These are phyloP conservation scores for Phytophthora fragariae DNA, from an alignment of 352 stramenopile species.

Conservation along the genomic window DNA sequence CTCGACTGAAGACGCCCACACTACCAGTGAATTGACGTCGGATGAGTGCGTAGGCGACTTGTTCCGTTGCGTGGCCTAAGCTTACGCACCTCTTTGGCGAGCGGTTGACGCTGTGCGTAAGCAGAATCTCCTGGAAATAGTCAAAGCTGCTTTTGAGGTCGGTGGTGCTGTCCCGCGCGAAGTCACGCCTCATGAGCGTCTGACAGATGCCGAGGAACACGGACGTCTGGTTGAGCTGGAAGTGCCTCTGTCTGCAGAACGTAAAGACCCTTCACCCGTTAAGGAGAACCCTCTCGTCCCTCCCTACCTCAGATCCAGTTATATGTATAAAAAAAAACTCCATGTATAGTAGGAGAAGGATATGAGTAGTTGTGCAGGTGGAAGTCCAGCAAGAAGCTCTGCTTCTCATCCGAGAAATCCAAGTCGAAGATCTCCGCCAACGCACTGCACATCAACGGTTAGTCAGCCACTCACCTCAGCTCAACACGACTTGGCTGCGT, in stretches of 20 bases:
- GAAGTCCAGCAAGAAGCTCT: constrained; percentile 60
- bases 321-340: background rate
- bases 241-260: constrained; percentile 74
- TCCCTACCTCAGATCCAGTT: background rate
- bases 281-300: constrained; percentile 18
- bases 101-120: constrained; percentile 74
- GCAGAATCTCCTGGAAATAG: constrained; percentile 66
- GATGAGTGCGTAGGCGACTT: background rate
- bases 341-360: constrained; percentile 32
- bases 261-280: constrained; percentile 36
- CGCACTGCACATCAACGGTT: constrained; percentile 34
- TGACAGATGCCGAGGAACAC: constrained; percentile 76
- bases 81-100: constrained; percentile 65
- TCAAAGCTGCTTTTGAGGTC: constrained; percentile 62
- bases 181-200: constrained; percentile 69
- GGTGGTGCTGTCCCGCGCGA: constrained; percentile 51
- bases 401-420: constrained; percentile 43
- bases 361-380: constrained; percentile 80
- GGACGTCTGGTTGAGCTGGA: constrained; percentile 64
- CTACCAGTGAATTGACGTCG: constrained; percentile 27
- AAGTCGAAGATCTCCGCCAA: constrained; percentile 64
- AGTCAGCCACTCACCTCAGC: background rate
- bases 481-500: background rate
- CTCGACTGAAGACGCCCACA: constrained; percentile 61
- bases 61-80: background rate